phyloP scores from a whole-genome alignment of 2,329 filamentous ascomycete genomes.

The Penicillium psychrosexuale region DNA sequence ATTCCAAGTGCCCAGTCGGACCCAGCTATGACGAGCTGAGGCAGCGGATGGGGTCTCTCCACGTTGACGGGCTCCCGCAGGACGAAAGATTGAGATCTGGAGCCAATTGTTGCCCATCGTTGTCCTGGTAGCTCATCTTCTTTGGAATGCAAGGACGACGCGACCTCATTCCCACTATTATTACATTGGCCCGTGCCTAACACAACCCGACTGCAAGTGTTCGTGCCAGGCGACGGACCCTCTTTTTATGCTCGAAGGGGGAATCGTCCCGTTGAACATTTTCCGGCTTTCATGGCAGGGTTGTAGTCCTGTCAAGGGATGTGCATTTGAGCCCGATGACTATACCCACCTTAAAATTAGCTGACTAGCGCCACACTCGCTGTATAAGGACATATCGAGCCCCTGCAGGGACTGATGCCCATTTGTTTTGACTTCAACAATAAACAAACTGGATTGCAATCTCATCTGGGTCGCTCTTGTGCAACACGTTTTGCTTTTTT shows the following conservation, averaged over 20 bases:
- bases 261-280: constrained; percentile 13
- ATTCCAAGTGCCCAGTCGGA: constrained; percentile 25
- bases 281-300: constrained; percentile 19
- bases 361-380: constrained; percentile 17
- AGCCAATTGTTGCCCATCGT: constrained; percentile 25
- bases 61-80: constrained; percentile 35
- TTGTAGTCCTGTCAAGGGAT: constrained; percentile 32
- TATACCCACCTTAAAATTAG: constrained; percentile 18
- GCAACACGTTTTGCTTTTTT: constrained; percentile 23
- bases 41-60: constrained; percentile 26
- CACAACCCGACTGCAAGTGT: constrained; percentile 10
- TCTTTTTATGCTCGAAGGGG: constrained; percentile 28
- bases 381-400: constrained; percentile 34
- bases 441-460: constrained; percentile 15
- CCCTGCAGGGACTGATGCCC: constrained; percentile 18
- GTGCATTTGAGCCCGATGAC: constrained; percentile 18
- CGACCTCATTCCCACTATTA: constrained; percentile 26
- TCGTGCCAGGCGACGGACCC: constrained; percentile 23
- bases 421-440: constrained; percentile 17
- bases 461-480: constrained; percentile 21
- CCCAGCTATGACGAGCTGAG: constrained; percentile 29
- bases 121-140: constrained; percentile 23
- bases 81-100: constrained; percentile 17
- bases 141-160: constrained; percentile 41
- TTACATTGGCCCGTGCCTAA: constrained; percentile 24